Base-by-base conservation (phyloP, 2,329 filamentous ascomycete genomes). In the Calonectria pauciramosa region DNA sequence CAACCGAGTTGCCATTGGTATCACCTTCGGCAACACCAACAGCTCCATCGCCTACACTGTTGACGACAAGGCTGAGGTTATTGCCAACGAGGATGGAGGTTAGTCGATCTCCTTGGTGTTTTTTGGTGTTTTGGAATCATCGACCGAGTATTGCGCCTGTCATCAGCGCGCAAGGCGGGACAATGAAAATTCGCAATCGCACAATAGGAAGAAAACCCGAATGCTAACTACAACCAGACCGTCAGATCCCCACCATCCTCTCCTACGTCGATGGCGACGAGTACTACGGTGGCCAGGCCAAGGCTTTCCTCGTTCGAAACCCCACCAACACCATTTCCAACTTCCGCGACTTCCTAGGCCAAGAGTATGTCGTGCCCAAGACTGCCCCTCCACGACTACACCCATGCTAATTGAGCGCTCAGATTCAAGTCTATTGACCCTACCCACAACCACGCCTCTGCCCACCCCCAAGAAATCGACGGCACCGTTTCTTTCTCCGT, bases 1-100 rank as follows among this genome's bases (percentile, higher is more conserved):
- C 80, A 89, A 93, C 80, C 90, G 92, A 82, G 89, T 90, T 82
- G 95, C 94, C 84, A 99, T 99, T 87, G 97, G 97, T 85, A 96
- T 99, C 84, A 94, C 96, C 80, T 98, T 99, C 90, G 97, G 97
- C 88, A 99, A 99, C 90, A 96, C 96, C 76, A 98, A 98, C 93
- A 97, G 95, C 89, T 98, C 96, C 75, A 98, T 99, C 87, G 96
- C 96, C 82, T 96, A 93, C 85, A 98, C 96, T 60, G 91, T 93
- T 76, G 96, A 99, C 83, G 96, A 97, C 87, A 98, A 97, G 90
- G 94, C 96, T 78, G 95, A 98, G 86, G 96, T 99, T 78, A 99
- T 99, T 88, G 97, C 97, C 83, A 99, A 99, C 88, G 97, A 99
- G 89, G 97, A 99, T 84, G 97, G 97, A 90, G 95, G 95, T 96